These are phyloP conservation scores for Mycena belliarum DNA, from an alignment of 768 basidiomycete species.

Conservation along the genomic window DNA sequence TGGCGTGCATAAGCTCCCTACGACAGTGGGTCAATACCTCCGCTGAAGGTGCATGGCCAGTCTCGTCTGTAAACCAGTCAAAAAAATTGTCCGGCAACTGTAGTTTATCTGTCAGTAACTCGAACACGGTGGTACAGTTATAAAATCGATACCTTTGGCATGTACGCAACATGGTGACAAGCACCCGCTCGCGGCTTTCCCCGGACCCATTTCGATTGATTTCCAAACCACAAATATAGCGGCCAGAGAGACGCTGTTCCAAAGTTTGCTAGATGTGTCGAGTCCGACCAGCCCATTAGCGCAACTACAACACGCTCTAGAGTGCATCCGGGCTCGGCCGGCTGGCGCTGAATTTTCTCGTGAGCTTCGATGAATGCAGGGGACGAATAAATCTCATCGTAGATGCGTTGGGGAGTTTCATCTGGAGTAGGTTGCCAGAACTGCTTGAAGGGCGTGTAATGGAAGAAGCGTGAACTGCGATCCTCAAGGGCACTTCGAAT, in stretches of 20 bases:
- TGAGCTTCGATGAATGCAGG: background rate
- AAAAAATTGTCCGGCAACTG: background rate
- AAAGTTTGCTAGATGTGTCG: constrained; percentile 36
- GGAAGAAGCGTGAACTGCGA: background rate
- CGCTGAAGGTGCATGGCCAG: background rate
- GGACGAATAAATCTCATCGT: background rate
- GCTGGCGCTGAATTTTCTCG: background rate
- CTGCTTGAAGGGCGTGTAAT: background rate
- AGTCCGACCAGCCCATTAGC: constrained; percentile 37
- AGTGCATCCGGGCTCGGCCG: background rate
- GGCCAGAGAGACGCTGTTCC: constrained; percentile 43
- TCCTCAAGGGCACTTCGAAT: background rate
- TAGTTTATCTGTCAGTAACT: too few relatives aligned
- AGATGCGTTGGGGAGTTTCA: background rate
- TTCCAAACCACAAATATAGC: constrained; percentile 40
- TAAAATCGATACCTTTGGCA: constrained; percentile 30
- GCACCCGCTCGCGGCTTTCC: constrained; percentile 26
- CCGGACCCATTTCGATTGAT: constrained; percentile 41
- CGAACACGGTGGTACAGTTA: too few relatives aligned
- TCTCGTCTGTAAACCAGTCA: background rate
- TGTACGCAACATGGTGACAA: constrained; percentile 39
- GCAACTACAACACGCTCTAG: constrained; percentile 21
- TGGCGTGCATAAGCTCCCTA: background rate
- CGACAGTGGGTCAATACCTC: background rate
- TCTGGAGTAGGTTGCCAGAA: background rate